phyloP scores from a whole-genome alignment of 2,329 filamentous ascomycete genomes.

The Fusarium vanettenii region DNA sequence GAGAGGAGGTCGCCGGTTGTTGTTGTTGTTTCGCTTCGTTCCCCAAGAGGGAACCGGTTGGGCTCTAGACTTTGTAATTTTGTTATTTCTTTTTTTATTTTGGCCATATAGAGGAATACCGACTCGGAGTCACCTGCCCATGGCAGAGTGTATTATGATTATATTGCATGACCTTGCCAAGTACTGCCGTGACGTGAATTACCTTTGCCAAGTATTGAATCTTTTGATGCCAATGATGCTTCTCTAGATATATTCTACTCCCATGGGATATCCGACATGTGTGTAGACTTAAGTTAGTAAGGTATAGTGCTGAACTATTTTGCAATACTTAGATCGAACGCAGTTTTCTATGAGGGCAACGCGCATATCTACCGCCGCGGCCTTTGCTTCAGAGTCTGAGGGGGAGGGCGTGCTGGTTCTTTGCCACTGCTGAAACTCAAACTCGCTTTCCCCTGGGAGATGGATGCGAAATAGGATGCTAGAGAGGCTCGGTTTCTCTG shows the following conservation, averaged over 20 bases:
- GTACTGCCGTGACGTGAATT: not conserved
- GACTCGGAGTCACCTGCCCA: not conserved
- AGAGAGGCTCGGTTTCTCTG: not conserved
- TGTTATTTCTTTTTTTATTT: not conserved
- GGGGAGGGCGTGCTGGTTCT: not conserved
- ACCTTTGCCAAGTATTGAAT: not conserved
- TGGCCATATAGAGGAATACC: not conserved
- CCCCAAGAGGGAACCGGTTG: not conserved
- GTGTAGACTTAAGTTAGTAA: not conserved
- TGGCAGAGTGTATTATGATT: not conserved
- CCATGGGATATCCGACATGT: not conserved
- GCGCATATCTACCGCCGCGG: not conserved
- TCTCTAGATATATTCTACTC: not conserved
- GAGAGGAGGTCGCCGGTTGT: not conserved
- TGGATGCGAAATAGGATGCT: not conserved
- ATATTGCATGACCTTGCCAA: not conserved
- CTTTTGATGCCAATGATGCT: not conserved
- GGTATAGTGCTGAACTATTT: not conserved
- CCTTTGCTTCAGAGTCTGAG: not conserved
- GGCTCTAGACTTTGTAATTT: not conserved
- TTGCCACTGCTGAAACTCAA: not conserved
- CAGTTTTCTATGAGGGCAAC: not conserved
- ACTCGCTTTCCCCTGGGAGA: not conserved
- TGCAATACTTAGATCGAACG: not conserved
- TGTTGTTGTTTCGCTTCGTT: not conserved